Evolutionary conservation across 495 filamentous ascomycete species (phyloP).

Genomic region (Penicillium manginii): DNA sequence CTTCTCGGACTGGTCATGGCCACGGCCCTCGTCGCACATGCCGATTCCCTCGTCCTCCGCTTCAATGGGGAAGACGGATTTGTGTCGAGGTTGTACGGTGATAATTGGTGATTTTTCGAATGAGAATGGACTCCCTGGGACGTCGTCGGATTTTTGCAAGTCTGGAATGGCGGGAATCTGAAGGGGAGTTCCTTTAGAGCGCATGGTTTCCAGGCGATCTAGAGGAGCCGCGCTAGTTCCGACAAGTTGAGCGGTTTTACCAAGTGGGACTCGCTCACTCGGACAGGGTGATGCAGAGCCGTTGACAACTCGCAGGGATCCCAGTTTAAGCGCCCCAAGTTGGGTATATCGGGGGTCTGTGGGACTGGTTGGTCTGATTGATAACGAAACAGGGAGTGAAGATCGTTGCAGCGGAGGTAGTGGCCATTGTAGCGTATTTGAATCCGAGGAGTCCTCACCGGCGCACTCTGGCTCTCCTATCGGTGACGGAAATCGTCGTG

Average conservation of each 20-base stretch:
- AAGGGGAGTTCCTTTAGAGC: slow-evolving; percentile 19
- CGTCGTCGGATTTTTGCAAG: slow-evolving; percentile 29
- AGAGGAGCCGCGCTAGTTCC: slow-evolving; percentile 17
- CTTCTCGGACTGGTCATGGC: slow-evolving; percentile 20
- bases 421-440: slow-evolving; percentile 22
- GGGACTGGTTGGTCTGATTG: slow-evolving; percentile 43
- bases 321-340: slow-evolving; percentile 51
- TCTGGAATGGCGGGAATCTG: slow-evolving; percentile 23
- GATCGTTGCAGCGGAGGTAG: slow-evolving; percentile 21
- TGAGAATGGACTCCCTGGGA: slow-evolving; percentile 42
- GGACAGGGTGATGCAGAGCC: slow-evolving; percentile 47
- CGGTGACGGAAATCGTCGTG: slow-evolving; percentile 29
- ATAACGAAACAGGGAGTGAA: background rate
- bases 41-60: slow-evolving; percentile 38
- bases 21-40: slow-evolving; percentile 25
- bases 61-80: slow-evolving; percentile 20
- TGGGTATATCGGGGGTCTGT: slow-evolving; percentile 51
- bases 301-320: slow-evolving; percentile 55
- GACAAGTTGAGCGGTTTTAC: slow-evolving; percentile 11
- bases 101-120: slow-evolving; percentile 42
- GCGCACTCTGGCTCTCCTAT: slow-evolving; percentile 27
- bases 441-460: slow-evolving; percentile 15
- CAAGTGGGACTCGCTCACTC: slow-evolving; percentile 37
- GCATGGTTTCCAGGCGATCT: slow-evolving; percentile 15
- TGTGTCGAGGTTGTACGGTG: slow-evolving; percentile 5